A percentile compares a stretch with the other conserved stretches of the same genome.
Conservation (phyloP, 192 early-diverging fungal species). For the Nowakowskiella sp. region DNA sequence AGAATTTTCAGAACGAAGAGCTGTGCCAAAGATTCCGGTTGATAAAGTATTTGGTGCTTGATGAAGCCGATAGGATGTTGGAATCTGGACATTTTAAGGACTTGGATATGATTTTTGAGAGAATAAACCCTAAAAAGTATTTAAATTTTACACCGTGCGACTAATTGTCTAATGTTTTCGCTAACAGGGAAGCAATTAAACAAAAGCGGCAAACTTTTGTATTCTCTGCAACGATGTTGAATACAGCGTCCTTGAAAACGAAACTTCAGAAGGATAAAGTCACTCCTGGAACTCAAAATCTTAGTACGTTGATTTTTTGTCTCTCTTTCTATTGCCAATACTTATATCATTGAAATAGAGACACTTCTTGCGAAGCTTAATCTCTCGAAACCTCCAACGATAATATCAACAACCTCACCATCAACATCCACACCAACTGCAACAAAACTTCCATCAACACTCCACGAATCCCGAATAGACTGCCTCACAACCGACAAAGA, state of each 20-base stretch:
- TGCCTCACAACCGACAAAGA: slow-evolving; percentile 80
- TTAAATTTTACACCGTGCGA: not conserved
- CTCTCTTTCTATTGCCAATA: too few relatives aligned
- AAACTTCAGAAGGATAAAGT: slow-evolving; percentile 13
- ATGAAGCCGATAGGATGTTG: slow-evolving; percentile 94
- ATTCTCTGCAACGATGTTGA: slow-evolving; percentile 80
- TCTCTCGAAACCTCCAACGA: not conserved
- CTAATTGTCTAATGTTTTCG: slow-evolving; percentile 3
- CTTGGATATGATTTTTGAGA: slow-evolving; percentile 61
- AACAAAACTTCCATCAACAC: slow-evolving; percentile 54
- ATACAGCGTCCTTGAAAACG: slow-evolving; percentile 10
- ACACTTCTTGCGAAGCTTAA: too few relatives aligned
- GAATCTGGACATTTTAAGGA: slow-evolving; percentile 87
- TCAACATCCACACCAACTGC: too few relatives aligned
- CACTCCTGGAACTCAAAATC: too few relatives aligned
- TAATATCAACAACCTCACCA: not conserved
- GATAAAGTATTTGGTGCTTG: slow-evolving; percentile 73
- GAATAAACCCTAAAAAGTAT: slow-evolving; percentile 10
- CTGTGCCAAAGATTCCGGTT: slow-evolving; percentile 48
- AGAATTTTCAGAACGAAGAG: slow-evolving; percentile 41
- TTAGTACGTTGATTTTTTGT: too few relatives aligned
- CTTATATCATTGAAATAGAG: too few relatives aligned
- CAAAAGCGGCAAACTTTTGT: slow-evolving; percentile 73
- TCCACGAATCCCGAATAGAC: slow-evolving; percentile 80
- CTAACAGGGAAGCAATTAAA: too few relatives aligned